Evolutionary conservation across 805 yeast genomes (phyloP).

Genomic region (Kluyveromyces starmeri): DNA sequence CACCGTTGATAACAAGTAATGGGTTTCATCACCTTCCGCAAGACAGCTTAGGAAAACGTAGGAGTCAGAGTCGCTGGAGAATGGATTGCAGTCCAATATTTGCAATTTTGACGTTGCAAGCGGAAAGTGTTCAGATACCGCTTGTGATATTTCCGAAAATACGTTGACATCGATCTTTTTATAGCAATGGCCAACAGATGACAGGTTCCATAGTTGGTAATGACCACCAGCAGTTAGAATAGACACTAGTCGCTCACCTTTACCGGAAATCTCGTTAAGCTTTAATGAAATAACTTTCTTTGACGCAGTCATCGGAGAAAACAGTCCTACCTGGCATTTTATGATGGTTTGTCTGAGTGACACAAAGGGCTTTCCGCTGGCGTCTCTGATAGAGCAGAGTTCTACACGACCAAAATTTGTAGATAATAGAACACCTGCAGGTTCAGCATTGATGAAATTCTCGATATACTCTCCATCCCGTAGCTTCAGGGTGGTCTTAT

Average conservation of each 20-base stretch:
- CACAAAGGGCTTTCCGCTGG: slow-evolving; percentile 49
- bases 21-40: slow-evolving; percentile 27
- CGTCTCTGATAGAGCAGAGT: slow-evolving; percentile 55
- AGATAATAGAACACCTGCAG: slow-evolving; percentile 63
- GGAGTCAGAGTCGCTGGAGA: slow-evolving; percentile 32
- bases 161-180: slow-evolving; percentile 32
- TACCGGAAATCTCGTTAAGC: slow-evolving; percentile 42
- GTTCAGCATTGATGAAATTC: slow-evolving; percentile 51
- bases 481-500: slow-evolving; percentile 16
- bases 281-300: slow-evolving; percentile 49
- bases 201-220: slow-evolving; percentile 41
- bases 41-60: slow-evolving; percentile 45
- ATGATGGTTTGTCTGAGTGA: slow-evolving; percentile 21
- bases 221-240: slow-evolving; percentile 37
- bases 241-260: slow-evolving; percentile 39
- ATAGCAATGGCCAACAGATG: slow-evolving; percentile 36
- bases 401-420: slow-evolving; percentile 63
- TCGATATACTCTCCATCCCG: slow-evolving; percentile 43
- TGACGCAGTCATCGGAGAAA: slow-evolving; percentile 22
- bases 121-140: slow-evolving; percentile 41
- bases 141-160: slow-evolving; percentile 30
- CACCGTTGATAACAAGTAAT: slow-evolving; percentile 45
- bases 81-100: slow-evolving; percentile 55
- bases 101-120: slow-evolving; percentile 42
- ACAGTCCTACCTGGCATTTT: slow-evolving; percentile 30